Base-by-base conservation (phyloP, 2,329 filamentous ascomycete species). In the Nemania sp. region DNA sequence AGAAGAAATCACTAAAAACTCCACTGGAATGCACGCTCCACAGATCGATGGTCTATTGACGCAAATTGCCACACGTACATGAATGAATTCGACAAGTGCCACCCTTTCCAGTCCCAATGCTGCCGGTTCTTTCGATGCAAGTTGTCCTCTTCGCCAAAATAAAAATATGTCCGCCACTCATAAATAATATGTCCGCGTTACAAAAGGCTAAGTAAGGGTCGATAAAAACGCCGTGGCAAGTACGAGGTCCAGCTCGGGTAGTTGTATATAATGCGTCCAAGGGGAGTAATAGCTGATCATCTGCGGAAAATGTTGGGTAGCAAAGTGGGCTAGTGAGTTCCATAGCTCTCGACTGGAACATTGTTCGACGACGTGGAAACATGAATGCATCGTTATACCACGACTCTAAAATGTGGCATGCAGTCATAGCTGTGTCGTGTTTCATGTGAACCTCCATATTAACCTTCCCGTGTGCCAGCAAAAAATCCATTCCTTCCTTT, bases 41-140 rank as follows among this genome's bases (percentile, higher is more conserved):
- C 25, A 47, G 29, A 63, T 63, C 48, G 7, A 63, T 57, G 21
- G 47, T 65, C 63, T 65, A 65, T 60, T 51, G 43, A 57, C 50
- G 47, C 60, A 63, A 65, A 63, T 56, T 55, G 46, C 60, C 63
- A 63, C 53, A 45, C 51, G 40, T 63, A 60, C 57, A 29, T 29
- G 3, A 65, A 29, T 29, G 3, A 65, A 63, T 61, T 65, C 58
- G 47, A 65, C 57, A 29, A 59, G 32, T 59, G 47, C 63, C 61
- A 43, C 61, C 54, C 60, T 18, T 52, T 40, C 54, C 52, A 34
- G 52, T 59, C 61, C 61, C 45, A 59, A 65, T 65, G 63, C 63
- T 59, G 49, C 58, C 63, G 46, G 50, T 35, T 61, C 60, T 58
- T 57, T 60, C 34, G 51, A 65, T 65, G 63, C 53, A 60, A 65